Evolutionary conservation across 2,329 filamentous ascomycete genomes (phyloP), one percentile per base, ranked within the genome.

Genomic region (Ophiostoma perfectum): DNA sequence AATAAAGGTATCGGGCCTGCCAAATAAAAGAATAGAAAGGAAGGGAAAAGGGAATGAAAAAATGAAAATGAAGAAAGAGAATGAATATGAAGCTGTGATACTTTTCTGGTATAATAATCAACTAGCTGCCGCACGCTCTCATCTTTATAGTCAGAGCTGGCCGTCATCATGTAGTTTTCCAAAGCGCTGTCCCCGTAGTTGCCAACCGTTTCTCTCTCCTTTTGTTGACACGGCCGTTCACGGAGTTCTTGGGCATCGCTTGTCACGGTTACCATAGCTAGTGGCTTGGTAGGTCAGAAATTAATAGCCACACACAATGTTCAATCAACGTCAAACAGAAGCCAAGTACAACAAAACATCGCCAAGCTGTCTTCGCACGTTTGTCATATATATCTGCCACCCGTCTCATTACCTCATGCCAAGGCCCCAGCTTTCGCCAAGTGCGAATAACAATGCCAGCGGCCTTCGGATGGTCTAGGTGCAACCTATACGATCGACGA

Each of bases 301-400:
- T 27, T 5, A 55, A 55, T 18, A 55, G 49, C 18, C 49, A 27
- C 18, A 11, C 47, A 27, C 18, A 18, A 36, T 27, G 18, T 36
- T 18, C 6, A 1, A 49, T 49, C 47, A 44, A 44, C 6, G 42
- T 44, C 42, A 44, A 7, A 55, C 49, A 55, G 2, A 27, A 36
- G 49, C 49, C 49, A 55, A 55, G 49, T 27, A 27, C n/a, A n/a
- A 8, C 49, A 55, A 55, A 55, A 55, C 49, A 55, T 55, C 49
- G 49, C 49, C 49, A 55, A 55, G 49, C 27, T 55, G 49, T 27
- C 9, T 7, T 36, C 27, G 9, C n/a, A 27, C 49, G 18, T 27
- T 27, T 11, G 18, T 55, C 16, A 9, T 49, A n/a, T 49, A 49
- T n/a, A 16, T n/a, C 14, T 16, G 14, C 47, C 14, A n/a, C 47